phyloP scores from a whole-genome alignment of 768 basidiomycete genomes.

The Rhizopogon roseolus region DNA sequence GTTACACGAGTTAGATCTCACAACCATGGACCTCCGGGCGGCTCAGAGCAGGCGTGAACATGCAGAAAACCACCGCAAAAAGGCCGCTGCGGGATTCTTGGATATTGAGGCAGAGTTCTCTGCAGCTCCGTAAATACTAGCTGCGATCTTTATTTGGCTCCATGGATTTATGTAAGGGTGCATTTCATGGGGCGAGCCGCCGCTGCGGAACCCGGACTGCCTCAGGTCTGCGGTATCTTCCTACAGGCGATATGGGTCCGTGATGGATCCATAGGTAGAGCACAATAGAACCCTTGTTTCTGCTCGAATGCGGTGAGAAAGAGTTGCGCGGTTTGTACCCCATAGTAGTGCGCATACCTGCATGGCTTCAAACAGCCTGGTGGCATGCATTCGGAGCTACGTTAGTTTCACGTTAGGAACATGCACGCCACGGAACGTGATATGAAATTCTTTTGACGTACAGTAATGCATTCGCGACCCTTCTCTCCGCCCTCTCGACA shows the following conservation, averaged over 20 bases:
- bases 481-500: conserved; percentile 45
- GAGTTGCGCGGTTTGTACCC: background rate
- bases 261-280: conserved; percentile 59
- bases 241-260: conserved; percentile 67
- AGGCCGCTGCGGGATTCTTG: conserved; percentile 55
- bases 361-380: conserved; percentile 63
- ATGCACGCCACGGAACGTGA: conserved; percentile 4
- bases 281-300: conserved; percentile 67
- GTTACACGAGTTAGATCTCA: conserved; percentile 56
- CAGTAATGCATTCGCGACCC: conserved; percentile 50
- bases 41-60: conserved; percentile 55
- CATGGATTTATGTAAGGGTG: background rate
- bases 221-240: conserved; percentile 45
- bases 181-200: background rate
- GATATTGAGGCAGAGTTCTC: conserved; percentile 44
- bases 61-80: conserved; percentile 55
- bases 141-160: background rate
- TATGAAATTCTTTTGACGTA: conserved; percentile 27
- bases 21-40: conserved; percentile 53
- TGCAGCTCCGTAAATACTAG: background rate
- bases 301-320: conserved; percentile 20
- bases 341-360: conserved; percentile 39
- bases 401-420: conserved; percentile 8
- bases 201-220: conserved; percentile 7
- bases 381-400: conserved; percentile 62